A percentile compares a stretch with the other conserved stretches of the same genome.
Evolutionary conservation across 202 grass and related monocot species (phyloP).

Genomic region (Saccharum hybrid): DNA sequence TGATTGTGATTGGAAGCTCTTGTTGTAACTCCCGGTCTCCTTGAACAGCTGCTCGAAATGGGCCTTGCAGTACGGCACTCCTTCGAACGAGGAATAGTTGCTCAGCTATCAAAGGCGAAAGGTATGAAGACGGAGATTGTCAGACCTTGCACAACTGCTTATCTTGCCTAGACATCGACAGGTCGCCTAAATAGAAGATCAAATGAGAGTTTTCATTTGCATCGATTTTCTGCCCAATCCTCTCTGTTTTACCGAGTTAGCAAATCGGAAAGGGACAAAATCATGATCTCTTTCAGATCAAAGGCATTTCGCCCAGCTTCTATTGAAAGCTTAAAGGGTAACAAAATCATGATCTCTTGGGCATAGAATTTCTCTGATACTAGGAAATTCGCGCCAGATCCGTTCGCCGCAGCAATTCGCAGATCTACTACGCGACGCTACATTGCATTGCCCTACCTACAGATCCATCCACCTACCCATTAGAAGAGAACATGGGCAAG

Average conservation of each 20-base stretch:
- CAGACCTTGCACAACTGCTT: background rate
- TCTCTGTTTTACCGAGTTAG: constrained; percentile 23
- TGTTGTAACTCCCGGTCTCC: constrained; percentile 89
- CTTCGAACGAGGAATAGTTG: constrained; percentile 89
- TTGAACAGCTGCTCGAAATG: constrained; percentile 96
- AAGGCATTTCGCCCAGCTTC: too few species aligned
- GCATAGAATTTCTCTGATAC: background rate
- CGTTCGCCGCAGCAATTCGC: background rate
- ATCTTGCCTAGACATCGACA: background rate
- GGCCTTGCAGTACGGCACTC: constrained; percentile 90
- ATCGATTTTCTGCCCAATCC: background rate
- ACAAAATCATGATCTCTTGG: background rate
- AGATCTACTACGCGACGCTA: constrained; percentile 35
- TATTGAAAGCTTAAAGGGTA: background rate
- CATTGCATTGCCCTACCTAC: background rate
- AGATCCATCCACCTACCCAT: constrained; percentile 37
- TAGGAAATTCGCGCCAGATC: constrained; percentile 34
- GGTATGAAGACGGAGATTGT: background rate
- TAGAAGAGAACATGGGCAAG: background rate
- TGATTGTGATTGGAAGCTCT: constrained; percentile 85
- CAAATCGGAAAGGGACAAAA: constrained; percentile 8
- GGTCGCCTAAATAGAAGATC: background rate
- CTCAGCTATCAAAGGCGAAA: constrained; percentile 52
- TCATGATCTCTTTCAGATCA: background rate
- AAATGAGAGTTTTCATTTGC: background rate